A percentile compares a stretch with the other conserved stretches of the same genome.
Conservation (phyloP, 805 yeast genomes). For the Saccharomycopsis malanga region DNA sequence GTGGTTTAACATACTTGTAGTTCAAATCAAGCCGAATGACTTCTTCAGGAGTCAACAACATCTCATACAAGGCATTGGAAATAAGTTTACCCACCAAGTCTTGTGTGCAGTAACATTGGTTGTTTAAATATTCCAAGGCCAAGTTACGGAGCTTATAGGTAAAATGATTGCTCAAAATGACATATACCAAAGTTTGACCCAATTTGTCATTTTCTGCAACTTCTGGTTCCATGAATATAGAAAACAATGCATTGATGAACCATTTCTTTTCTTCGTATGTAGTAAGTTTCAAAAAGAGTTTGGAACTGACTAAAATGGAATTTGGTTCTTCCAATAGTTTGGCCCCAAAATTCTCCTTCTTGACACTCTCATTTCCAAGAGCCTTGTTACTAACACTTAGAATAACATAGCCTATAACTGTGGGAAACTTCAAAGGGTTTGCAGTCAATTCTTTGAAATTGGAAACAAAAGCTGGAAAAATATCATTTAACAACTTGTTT, state of each 20-base stretch:
- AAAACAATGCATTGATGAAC: slow-evolving; percentile 42
- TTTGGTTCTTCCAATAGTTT: not conserved
- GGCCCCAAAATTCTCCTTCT: not conserved
- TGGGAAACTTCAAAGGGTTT: slow-evolving; percentile 43
- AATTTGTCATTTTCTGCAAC: slow-evolving; percentile 18
- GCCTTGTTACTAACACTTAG: not conserved
- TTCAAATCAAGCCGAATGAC: slow-evolving; percentile 25
- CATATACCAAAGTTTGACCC: slow-evolving; percentile 11
- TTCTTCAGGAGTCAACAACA: not conserved
- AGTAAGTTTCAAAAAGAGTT: slow-evolving; percentile 44
- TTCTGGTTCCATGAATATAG: not conserved
- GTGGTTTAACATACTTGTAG: slow-evolving; percentile 30
- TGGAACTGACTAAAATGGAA: slow-evolving; percentile 35
- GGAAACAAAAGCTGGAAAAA: slow-evolving; percentile 26
- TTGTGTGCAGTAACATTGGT: not conserved
- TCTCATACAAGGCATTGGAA: not conserved
- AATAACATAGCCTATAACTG: slow-evolving; percentile 9
- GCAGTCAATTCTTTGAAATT: slow-evolving; percentile 39
- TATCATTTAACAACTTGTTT: slow-evolving; percentile 22
- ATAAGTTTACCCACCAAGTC: not conserved
- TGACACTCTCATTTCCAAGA: not conserved
- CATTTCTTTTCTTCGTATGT: slow-evolving; percentile 42
- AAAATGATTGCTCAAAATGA: slow-evolving; percentile 2
- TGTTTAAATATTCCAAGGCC: not conserved
- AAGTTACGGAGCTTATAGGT: not conserved